Percentiles rank a stretch among this genome's conserved stretches.
Conservation (phyloP, 257 asterid genomes). For the Petunia secreta region DNA sequence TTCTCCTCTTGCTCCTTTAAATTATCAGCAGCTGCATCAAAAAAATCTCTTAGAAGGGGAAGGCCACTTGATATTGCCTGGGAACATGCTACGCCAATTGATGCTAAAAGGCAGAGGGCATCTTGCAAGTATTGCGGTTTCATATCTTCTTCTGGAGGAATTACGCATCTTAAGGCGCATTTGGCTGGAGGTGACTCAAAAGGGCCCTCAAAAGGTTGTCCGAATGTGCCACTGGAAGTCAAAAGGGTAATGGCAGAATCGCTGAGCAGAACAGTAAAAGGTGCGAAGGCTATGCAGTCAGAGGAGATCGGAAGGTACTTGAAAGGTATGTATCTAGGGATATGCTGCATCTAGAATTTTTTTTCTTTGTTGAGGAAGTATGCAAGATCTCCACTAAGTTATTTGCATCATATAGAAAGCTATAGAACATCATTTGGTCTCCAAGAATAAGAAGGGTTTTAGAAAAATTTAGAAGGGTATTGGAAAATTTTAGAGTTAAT, state of each 20-base stretch:
- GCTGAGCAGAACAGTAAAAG: constrained; percentile 44
- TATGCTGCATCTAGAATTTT: constrained; percentile 6
- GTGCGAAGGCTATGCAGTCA: constrained; percentile 30
- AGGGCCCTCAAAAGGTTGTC: constrained; percentile 46
- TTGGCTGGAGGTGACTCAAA: constrained; percentile 53
- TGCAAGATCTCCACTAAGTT: neutral
- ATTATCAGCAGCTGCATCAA: constrained; percentile 34
- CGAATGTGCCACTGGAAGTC: constrained; percentile 44
- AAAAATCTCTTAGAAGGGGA: constrained; percentile 38
- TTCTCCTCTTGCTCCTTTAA: constrained; percentile 14
- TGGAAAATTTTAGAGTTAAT: neutral
- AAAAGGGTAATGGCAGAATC: constrained; percentile 36
- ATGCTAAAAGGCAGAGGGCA: constrained; percentile 42
- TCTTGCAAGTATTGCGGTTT: constrained; percentile 56
- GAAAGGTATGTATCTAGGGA: constrained; percentile 26
- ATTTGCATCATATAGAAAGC: constrained; percentile 12
- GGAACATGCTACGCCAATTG: constrained; percentile 52
- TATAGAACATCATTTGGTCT: constrained; percentile 7
- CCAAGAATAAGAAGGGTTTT: constrained; percentile 5
- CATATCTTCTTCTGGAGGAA: constrained; percentile 53
- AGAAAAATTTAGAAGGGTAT: neutral
- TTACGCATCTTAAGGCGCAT: constrained; percentile 47
- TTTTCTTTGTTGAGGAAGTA: constrained; percentile 18
- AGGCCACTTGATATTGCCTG: constrained; percentile 49
- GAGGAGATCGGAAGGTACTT: constrained; percentile 17